Conservation (phyloP, 108 stramenopile genomes). For the Skeletonema menzelii region DNA sequence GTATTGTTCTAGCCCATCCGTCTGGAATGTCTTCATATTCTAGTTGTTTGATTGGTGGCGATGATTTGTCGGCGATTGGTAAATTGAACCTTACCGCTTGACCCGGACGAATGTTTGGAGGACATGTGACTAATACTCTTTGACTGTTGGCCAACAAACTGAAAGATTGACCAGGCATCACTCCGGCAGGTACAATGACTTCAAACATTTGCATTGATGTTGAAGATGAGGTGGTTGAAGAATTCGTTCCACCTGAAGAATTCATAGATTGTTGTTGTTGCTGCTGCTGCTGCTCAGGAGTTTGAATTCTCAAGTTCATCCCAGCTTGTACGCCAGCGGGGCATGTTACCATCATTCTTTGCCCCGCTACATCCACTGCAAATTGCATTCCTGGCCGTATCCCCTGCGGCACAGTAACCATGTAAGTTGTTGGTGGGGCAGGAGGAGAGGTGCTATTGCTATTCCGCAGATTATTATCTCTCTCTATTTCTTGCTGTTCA, state of each 20-base stretch:
- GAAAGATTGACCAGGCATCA: conserved; percentile 84
- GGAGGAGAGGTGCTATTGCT: conserved; percentile 22
- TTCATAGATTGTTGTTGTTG: conserved; percentile 1
- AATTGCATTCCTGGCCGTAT: conserved; percentile 83
- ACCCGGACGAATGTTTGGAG: conserved; percentile 83
- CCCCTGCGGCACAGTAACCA: conserved; percentile 82
- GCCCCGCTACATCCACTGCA: conserved; percentile 77
- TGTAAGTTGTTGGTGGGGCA: conserved; percentile 61
- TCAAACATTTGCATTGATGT: conserved; percentile 82
- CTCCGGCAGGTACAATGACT: conserved; percentile 85
- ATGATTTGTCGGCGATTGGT: conserved; percentile 60
- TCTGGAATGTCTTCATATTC: conserved; percentile 74
- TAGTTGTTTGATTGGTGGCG: conserved; percentile 36
- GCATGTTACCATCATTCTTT: conserved; percentile 81
- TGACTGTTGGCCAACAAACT: conserved; percentile 87
- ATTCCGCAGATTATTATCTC: not conserved
- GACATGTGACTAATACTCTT: conserved; percentile 91
- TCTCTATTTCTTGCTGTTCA: not conserved
- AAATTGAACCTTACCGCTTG: conserved; percentile 90
- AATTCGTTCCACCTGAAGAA: not conserved
- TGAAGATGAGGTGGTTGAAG: not conserved
- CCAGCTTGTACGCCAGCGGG: conserved; percentile 77
- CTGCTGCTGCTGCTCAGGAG: conserved; percentile 50
- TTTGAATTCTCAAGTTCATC: conserved; percentile 80
- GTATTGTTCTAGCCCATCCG: conserved; percentile 86